Evolutionary conservation across 345 rosid species (phyloP).

Genomic region (Aquilaria sinensis): DNA sequence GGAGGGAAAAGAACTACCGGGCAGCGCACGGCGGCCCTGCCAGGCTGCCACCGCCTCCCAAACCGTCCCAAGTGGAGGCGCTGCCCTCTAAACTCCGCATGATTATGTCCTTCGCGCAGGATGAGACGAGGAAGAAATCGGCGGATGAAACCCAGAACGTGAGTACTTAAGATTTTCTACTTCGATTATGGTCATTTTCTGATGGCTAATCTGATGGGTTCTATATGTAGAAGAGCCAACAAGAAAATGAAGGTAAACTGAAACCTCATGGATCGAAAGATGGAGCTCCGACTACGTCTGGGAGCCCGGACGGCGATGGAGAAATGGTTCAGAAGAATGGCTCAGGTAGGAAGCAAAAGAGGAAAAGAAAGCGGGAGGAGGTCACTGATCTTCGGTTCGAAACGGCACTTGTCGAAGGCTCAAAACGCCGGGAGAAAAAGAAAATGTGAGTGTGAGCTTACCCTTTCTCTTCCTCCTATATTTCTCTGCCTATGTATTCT

Average conservation of each 20-base stretch:
- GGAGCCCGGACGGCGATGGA: slow-evolving; percentile 18
- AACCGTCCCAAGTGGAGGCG: slow-evolving; percentile 56
- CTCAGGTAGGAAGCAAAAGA: slow-evolving; percentile 50
- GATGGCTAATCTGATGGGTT: too few species aligned
- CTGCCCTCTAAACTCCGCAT: slow-evolving; percentile 78
- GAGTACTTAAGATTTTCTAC: not conserved
- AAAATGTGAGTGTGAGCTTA: slow-evolving; percentile 36
- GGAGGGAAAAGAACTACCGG: slow-evolving; percentile 80
- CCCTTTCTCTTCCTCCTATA: not conserved
- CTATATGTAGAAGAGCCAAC: slow-evolving; percentile 16
- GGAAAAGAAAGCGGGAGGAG: slow-evolving; percentile 72
- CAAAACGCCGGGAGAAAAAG: slow-evolving; percentile 60
- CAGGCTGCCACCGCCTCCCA: slow-evolving; percentile 86
- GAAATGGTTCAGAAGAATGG: slow-evolving; percentile 12
- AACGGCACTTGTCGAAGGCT: slow-evolving; percentile 24
- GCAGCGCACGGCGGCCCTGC: slow-evolving; percentile 75
- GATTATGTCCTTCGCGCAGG: slow-evolving; percentile 41
- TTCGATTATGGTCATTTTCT: slow-evolving; percentile 16
- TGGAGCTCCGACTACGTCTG: slow-evolving; percentile 8
- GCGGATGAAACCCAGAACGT: not conserved
- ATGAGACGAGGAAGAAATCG: too few species aligned
- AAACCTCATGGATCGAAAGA: slow-evolving; percentile 17
- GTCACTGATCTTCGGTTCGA: slow-evolving; percentile 65
- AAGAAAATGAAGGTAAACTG: slow-evolving; percentile 14
- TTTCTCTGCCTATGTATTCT: not conserved